Evolutionary conservation across 768 basidiomycete genomes (phyloP).

Genomic region (Tricholoma saponaceum): DNA sequence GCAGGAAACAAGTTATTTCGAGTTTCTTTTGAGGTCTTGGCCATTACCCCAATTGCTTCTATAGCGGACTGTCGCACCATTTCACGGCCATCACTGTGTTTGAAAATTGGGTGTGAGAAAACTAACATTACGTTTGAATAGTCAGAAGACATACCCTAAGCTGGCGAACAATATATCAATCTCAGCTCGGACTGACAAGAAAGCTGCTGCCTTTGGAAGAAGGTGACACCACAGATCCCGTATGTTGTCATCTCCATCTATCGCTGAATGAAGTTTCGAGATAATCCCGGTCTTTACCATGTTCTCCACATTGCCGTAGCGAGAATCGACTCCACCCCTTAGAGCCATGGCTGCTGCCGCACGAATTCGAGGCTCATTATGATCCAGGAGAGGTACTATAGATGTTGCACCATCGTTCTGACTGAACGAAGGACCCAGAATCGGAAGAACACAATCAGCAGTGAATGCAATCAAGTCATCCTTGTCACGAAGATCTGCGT

Average conservation of each 20-base stretch:
- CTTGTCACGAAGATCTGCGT: constrained; percentile 2
- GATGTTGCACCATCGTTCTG: constrained; percentile 10
- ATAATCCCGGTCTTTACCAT: constrained; percentile 10
- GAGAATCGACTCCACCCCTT: constrained; percentile 15
- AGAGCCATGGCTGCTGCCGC: constrained; percentile 10
- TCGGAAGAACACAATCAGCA: constrained; percentile 10
- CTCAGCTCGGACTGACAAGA: constrained; percentile 11
- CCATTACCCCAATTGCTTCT: constrained; percentile 13
- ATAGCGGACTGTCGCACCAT: constrained; percentile 11
- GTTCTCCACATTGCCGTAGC: constrained; percentile 14
- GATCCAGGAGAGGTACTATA: constrained; percentile 12
- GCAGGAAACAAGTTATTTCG: constrained; percentile 12
- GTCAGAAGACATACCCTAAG: constrained; percentile 7
- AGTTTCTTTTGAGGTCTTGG: constrained; percentile 14
- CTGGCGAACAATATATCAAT: constrained; percentile 12
- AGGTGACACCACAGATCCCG: constrained; percentile 15
- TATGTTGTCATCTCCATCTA: constrained; percentile 9
- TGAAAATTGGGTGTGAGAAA: neutral
- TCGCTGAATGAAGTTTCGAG: constrained; percentile 9
- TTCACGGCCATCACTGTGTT: constrained; percentile 2
- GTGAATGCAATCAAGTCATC: constrained; percentile 10
- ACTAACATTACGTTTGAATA: neutral
- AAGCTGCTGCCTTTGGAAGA: constrained; percentile 14
- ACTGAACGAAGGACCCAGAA: constrained; percentile 15
- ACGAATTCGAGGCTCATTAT: constrained; percentile 13